Evolutionary conservation across 1,139 yeast species (phyloP).

Genomic region (Yamadazyma atlantica): DNA sequence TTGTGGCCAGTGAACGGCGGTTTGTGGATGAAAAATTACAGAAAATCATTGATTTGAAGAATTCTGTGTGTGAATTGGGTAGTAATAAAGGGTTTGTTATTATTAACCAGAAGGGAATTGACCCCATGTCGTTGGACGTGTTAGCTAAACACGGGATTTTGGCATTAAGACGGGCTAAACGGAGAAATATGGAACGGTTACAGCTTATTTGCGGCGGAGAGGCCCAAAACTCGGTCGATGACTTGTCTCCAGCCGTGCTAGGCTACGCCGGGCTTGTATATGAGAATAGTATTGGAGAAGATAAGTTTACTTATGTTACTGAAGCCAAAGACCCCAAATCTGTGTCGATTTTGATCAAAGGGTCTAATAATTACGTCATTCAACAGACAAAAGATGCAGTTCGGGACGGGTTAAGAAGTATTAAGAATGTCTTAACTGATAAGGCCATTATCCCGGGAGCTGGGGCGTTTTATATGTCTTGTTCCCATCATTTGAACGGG

Average conservation of each 20-base stretch:
- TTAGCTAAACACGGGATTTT: conserved; percentile 90
- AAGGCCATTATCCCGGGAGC: conserved; percentile 91
- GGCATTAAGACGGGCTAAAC: conserved; percentile 95
- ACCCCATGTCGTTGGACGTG: conserved; percentile 95
- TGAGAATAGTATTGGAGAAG: conserved; percentile 94
- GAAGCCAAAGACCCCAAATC: conserved; percentile 90
- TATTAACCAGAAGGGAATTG: conserved; percentile 97
- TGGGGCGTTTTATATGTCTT: conserved; percentile 90
- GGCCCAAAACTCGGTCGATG: conserved; percentile 97
- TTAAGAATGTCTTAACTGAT: conserved; percentile 87
- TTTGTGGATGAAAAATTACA: conserved; percentile 93
- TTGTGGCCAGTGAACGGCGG: conserved; percentile 89
- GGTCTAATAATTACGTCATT: conserved; percentile 85
- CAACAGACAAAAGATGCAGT: conserved; percentile 96
- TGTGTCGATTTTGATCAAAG: conserved; percentile 88
- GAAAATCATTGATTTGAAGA: conserved; percentile 89
- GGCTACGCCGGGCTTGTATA: conserved; percentile 92
- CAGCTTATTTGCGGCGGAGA: conserved; percentile 97
- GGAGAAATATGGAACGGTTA: conserved; percentile 98
- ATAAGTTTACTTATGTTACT: conserved; percentile 93
- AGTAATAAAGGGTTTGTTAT: conserved; percentile 83
- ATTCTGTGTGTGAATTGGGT: conserved; percentile 82
- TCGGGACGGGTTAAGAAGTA: conserved; percentile 94
- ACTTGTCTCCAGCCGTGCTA: conserved; percentile 75
- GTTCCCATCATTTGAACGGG: conserved; percentile 63